Conservation (phyloP, 495 filamentous ascomycete species). For the Hypomontagnella monticulosa region DNA sequence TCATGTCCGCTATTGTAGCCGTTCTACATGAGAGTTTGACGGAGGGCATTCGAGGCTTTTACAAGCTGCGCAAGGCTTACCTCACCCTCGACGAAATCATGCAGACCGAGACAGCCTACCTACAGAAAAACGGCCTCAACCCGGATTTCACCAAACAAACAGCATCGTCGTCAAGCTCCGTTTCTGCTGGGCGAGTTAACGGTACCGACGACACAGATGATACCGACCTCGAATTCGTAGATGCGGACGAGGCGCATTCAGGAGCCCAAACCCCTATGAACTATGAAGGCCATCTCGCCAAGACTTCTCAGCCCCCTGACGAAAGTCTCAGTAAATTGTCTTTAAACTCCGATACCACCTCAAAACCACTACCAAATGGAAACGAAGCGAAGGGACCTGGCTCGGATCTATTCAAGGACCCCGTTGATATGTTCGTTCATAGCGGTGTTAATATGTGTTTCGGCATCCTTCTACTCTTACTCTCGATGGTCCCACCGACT, state of each 20-base stretch:
- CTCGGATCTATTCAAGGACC: slow-evolving; percentile 66
- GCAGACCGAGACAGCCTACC: slow-evolving; percentile 54
- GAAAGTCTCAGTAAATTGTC: slow-evolving; percentile 34
- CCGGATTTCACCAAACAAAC: slow-evolving; percentile 14
- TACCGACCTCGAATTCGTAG: slow-evolving; percentile 42
- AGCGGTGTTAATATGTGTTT: slow-evolving; percentile 90
- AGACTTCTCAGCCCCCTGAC: slow-evolving; percentile 17
- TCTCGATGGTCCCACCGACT: slow-evolving; percentile 90
- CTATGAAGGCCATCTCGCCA: slow-evolving; percentile 34
- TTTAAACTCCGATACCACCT: slow-evolving; percentile 23
- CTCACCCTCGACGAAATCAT: slow-evolving; percentile 80
- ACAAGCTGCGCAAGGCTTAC: slow-evolving; percentile 91
- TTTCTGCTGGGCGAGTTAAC: slow-evolving; percentile 16
- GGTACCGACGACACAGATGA: slow-evolving; percentile 40
- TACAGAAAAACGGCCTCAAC: slow-evolving; percentile 45
- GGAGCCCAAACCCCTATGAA: slow-evolving; percentile 43
- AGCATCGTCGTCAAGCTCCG: slow-evolving; percentile 21
- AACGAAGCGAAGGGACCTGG: slow-evolving; percentile 40
- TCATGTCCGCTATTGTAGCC: slow-evolving; percentile 89
- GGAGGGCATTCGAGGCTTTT: slow-evolving; percentile 90
- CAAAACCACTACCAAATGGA: slow-evolving; percentile 2
- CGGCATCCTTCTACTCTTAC: slow-evolving; percentile 81
- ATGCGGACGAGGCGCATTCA: slow-evolving; percentile 44
- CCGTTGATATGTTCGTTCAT: slow-evolving; percentile 86
- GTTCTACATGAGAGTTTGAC: slow-evolving; percentile 94